These are phyloP conservation scores for Dactylorhiza incarnata DNA, from an alignment of 106 monocot species.

Conservation along the genomic window DNA sequence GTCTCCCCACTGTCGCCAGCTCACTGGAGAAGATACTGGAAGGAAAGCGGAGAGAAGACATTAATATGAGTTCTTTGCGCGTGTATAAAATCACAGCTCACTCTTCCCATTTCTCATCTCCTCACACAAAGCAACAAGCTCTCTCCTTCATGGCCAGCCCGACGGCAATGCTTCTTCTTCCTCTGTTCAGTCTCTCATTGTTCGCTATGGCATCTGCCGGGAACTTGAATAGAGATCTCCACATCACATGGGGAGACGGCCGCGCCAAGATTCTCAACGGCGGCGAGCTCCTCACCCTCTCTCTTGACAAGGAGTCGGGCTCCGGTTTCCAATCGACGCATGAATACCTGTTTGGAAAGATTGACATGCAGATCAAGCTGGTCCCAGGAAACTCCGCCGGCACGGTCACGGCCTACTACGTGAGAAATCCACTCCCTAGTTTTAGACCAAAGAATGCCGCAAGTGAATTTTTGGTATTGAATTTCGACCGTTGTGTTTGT, in stretches of 20 bases:
- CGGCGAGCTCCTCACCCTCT: slow-evolving; percentile 12
- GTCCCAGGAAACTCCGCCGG: slow-evolving; percentile 18
- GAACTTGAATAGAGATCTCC: slow-evolving; percentile 7
- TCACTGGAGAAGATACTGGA: no score
- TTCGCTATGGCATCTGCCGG: background rate
- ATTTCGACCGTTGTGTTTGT: background rate
- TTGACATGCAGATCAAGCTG: slow-evolving; percentile 20
- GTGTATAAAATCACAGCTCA: no score
- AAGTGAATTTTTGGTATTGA: no score
- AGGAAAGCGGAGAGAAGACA: no score
- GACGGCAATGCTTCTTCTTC: background rate
- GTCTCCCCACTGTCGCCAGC: no score
- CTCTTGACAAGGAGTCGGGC: slow-evolving; percentile 10
- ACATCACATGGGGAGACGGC: slow-evolving; percentile 16
- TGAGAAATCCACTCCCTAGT: background rate
- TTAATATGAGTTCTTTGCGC: no score
- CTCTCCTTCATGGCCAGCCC: no score
- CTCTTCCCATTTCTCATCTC: no score
- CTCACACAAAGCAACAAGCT: no score
- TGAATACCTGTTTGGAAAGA: slow-evolving; percentile 15
- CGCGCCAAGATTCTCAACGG: slow-evolving; percentile 9
- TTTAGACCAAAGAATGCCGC: no score
- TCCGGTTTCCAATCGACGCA: slow-evolving; percentile 16
- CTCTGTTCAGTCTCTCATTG: slow-evolving; percentile 3
- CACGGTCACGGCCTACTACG: slow-evolving; percentile 16